Evolutionary conservation across 108 stramenopile genomes (phyloP).

Genomic region (Licmophora abbreviata): DNA sequence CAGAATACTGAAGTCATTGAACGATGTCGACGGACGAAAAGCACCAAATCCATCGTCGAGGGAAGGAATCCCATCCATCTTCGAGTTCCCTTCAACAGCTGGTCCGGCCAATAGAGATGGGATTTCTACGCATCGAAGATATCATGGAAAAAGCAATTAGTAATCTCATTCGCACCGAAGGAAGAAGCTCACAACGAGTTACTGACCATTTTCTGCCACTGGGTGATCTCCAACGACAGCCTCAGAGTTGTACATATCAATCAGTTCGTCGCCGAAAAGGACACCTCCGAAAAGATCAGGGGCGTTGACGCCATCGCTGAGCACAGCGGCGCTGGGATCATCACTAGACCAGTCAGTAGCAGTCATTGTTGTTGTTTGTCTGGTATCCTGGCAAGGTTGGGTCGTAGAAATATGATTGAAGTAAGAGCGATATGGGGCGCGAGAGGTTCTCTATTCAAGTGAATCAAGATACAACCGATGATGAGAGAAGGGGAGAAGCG

Average conservation of each 20-base stretch:
- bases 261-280: constrained; percentile 69
- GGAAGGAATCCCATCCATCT: constrained; percentile 2
- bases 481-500: too few species aligned
- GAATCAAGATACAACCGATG: too few species aligned
- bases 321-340: too few species aligned
- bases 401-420: too few species aligned
- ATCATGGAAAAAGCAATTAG: constrained; percentile 1
- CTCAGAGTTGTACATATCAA: constrained; percentile 73
- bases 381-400: too few species aligned
- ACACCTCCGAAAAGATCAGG: constrained; percentile 72
- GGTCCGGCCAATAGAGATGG: constrained; percentile 9
- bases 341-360: constrained; percentile 6
- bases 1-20: constrained; percentile 39
- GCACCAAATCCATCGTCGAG: constrained; percentile 48
- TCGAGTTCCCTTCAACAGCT: constrained; percentile 2
- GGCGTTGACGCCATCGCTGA: neutral
- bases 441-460: too few species aligned
- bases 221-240: constrained; percentile 36
- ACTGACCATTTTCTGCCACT: constrained; percentile 1
- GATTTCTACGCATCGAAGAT: constrained; percentile 13
- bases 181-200: too few species aligned
- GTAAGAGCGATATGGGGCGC: too few species aligned
- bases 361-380: constrained; percentile 7
- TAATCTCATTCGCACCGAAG: neutral
- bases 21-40: constrained; percentile 50